Evolutionary conservation across 2,329 filamentous ascomycete genomes (phyloP), one percentile per base, ranked within the genome.

Genomic region (Blastomyces emzantsi): DNA sequence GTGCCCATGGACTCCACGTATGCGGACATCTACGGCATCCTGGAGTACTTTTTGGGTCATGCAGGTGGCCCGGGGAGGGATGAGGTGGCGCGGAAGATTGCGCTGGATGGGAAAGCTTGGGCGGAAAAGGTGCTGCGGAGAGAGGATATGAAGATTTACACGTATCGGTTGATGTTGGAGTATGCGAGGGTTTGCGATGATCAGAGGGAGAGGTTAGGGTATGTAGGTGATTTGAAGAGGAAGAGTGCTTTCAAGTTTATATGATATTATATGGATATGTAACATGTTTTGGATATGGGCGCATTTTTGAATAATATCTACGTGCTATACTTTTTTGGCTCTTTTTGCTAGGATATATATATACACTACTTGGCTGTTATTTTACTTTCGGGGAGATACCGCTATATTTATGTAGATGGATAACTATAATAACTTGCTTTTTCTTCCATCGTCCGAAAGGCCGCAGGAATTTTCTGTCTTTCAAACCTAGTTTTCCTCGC

Each of bases 1-100:
- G 86, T 92, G 1, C 90, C 90, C 19, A 86, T 93, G 82, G 88
- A 92, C 71, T 89, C 84, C 70, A 83, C 86, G 1, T 92, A 87
- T 69, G 77, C 83, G 45, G 90, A 92, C 68, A 82, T 89, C 69
- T 92, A 86, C 66, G 86, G 84, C 54, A 86, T 90, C 63, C 81
- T 91, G 80, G 85, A 88, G 64, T 92, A 90, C 70, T 91, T 92
- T 69, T 71, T 90, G 4, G 87, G 87, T 1, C 85, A 87, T 68
- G 70, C 74, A 0, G 79, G 70, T 1, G 36, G 39, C n/a, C 60
- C 41, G 33, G 63, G 45, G 9, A 69, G 71, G 61, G 88, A 91
- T 69, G 74, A 75, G 1, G 80, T 79, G 2, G 89, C 87, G 0
- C 78, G 84, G 73, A 81, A 78, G 71, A 89, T 92, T 69, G 88